phyloP scores from a whole-genome alignment of 306 rosid species.

The Benincasa hispida region DNA sequence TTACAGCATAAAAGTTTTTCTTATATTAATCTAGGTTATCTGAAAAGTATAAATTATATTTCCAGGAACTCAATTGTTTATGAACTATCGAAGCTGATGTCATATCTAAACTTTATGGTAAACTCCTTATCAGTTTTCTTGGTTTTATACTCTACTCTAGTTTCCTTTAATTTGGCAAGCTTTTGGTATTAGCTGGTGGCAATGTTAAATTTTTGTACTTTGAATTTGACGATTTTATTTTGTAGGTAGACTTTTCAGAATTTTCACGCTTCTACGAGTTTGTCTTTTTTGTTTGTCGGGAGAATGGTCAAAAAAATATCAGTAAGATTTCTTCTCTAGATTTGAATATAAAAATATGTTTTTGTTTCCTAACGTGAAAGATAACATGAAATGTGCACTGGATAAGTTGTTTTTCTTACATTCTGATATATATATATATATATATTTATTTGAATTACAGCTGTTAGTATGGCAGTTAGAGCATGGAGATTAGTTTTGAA shows the following conservation, averaged over 20 bases:
- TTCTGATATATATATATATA: not conserved
- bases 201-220: not conserved
- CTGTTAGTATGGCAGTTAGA: slow-evolving; percentile 61
- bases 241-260: slow-evolving; percentile 57
- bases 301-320: slow-evolving; percentile 90
- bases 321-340: slow-evolving; percentile 31
- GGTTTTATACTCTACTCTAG: not conserved
- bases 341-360: not conserved
- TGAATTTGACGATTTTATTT: slow-evolving; percentile 13
- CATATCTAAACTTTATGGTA: slow-evolving; percentile 45
- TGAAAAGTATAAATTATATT: slow-evolving; percentile 9
- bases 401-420: not conserved
- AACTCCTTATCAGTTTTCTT: slow-evolving; percentile 10
- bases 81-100: slow-evolving; percentile 64
- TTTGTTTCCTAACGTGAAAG: not conserved
- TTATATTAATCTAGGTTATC: slow-evolving; percentile 8
- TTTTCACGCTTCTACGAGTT: slow-evolving; percentile 84
- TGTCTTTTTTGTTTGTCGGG: slow-evolving; percentile 78
- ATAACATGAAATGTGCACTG: not conserved
- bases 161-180: not conserved
- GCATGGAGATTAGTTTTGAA: slow-evolving; percentile 84
- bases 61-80: slow-evolving; percentile 56
- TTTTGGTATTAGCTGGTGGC: slow-evolving; percentile 1
- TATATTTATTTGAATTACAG: slow-evolving; percentile 26
- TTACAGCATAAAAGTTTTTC: slow-evolving; percentile 5